Conservation (phyloP, 2,329 filamentous ascomycete species). For the Beauveria caledonica region DNA sequence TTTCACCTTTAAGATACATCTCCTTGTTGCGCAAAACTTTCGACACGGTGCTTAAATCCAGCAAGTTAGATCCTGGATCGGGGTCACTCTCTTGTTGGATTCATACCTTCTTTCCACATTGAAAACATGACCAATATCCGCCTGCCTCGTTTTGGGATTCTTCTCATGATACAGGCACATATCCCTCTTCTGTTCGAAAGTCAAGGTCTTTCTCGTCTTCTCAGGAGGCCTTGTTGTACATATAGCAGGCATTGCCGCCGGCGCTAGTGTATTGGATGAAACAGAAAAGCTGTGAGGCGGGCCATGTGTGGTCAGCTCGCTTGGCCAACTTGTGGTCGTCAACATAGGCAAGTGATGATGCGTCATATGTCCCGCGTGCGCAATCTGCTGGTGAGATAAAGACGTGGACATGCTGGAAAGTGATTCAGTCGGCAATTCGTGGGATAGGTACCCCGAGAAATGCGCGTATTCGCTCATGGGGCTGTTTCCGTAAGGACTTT, state of each 20-base stretch:
- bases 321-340: conserved; percentile 68
- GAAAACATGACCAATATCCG: conserved; percentile 91
- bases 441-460: conserved; percentile 46
- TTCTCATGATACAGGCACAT: conserved; percentile 95
- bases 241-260: conserved; percentile 42
- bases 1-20: conserved; percentile 81
- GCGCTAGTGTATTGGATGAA: conserved; percentile 50
- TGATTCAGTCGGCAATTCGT: conserved; percentile 43
- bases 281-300: conserved; percentile 45
- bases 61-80: conserved; percentile 16
- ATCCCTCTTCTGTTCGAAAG: conserved; percentile 76
- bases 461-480: conserved; percentile 59
- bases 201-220: conserved; percentile 78
- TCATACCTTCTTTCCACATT: conserved; percentile 92
- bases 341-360: conserved; percentile 56
- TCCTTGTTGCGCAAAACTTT: conserved; percentile 94
- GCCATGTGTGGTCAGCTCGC: conserved; percentile 67
- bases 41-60: conserved; percentile 73
- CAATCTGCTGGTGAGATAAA: conserved; percentile 28
- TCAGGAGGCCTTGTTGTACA: conserved; percentile 28
- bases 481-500: conserved; percentile 42
- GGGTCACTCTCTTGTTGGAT: not conserved
- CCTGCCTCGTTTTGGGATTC: conserved; percentile 85
- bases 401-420: conserved; percentile 49
- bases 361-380: conserved; percentile 31